Evolutionary conservation across 305 asterid genomes (phyloP), one percentile per base, ranked within the genome.

Genomic region (Fraxinus platypoda): DNA sequence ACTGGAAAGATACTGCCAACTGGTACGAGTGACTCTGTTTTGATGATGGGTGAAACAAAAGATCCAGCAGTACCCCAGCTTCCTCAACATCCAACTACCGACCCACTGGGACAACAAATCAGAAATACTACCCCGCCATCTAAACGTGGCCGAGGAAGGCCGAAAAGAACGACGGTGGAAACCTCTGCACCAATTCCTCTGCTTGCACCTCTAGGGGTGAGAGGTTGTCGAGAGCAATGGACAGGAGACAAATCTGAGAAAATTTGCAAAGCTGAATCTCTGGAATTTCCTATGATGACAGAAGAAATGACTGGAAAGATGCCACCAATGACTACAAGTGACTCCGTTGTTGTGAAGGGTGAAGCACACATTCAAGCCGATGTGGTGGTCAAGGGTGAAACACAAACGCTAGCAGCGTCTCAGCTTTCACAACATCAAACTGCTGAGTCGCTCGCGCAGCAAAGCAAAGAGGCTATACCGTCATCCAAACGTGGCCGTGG

Each of bases 401-500:
- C 78, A 80, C 66, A 54, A 64, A 49, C 79, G 64, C 78, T 33
- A 12, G 43, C 37, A 77, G 57, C 41, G 68, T 87, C 87, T 75
- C 85, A 82, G 78, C 82, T 57, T 72, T 85, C 92, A 12, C 86
- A 71, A 64, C 87, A 68, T 78, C 89, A 86, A 49, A 34, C 86
- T 75, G 76, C 80, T 11, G 90, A 86, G 78, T 86, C 91, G 49
- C 74, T 37, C 35, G 73, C 77, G 5, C 85, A 85, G 46, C 91
- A 78, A 81, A 84, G 81, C 79, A 90, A 84, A 34, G 91, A 88
- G 78, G 86, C 85, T 79, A 90, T 92, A 12, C 92, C 94, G 4
- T 91, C 97, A 33, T 81, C 93, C 62, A 94, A 91, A 90, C 91
- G 99, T 79, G 99, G 98, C 30, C 97, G 99, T 81, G 99, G 99